Evolutionary conservation across 2,329 filamentous ascomycete genomes (phyloP).

Genomic region (Botrytis cinerea): DNA sequence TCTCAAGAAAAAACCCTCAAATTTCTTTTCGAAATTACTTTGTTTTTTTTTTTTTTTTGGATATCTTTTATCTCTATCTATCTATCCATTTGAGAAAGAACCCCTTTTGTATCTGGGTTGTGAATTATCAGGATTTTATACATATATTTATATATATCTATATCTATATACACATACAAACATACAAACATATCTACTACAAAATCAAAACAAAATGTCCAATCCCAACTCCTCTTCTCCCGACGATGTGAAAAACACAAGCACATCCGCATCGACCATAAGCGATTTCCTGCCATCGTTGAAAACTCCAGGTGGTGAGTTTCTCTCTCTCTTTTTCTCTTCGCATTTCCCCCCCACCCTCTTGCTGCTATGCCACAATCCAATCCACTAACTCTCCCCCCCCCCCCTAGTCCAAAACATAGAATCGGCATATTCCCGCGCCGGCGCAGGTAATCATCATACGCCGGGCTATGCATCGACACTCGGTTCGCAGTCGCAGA

Average conservation of each 20-base stretch:
- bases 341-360: fast-evolving
- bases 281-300: neutral
- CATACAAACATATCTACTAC: neutral
- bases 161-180: neutral
- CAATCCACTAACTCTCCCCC: neutral
- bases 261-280: neutral
- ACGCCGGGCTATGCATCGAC: conserved; percentile 31
- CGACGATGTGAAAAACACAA: neutral
- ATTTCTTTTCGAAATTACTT: neutral
- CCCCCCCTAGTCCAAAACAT: conserved; percentile 32
- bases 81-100: too few species aligned
- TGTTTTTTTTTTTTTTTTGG: too few species aligned
- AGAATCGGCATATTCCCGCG: conserved; percentile 33
- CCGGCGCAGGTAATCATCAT: conserved; percentile 32
- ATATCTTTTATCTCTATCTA: neutral
- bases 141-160: neutral
- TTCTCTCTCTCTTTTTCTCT: neutral
- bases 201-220: neutral
- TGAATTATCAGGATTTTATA: neutral
- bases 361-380: neutral
- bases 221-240: neutral
- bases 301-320: neutral
- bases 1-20: too few species aligned
- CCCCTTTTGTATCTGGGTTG: too few species aligned
- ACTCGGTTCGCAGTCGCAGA: conserved; percentile 31